phyloP scores from a whole-genome alignment of 169 alveolate species.

The Plasmodium yoelii region DNA sequence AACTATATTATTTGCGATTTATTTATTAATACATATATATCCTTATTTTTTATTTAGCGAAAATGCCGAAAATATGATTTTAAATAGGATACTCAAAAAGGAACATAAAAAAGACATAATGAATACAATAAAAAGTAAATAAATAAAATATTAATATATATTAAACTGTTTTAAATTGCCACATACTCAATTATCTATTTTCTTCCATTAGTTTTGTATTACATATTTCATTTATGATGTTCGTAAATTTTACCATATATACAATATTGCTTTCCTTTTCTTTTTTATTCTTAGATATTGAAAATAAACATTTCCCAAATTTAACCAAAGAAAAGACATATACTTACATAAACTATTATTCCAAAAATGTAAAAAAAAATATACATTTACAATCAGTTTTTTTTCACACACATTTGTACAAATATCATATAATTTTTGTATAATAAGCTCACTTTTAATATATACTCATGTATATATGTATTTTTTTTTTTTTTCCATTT shows the following conservation, averaged over 20 bases:
- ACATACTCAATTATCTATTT: neutral
- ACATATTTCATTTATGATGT: no score
- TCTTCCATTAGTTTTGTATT: neutral
- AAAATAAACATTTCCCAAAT: slow-evolving; percentile 30
- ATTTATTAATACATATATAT: neutral
- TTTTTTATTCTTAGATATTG: slow-evolving; percentile 12
- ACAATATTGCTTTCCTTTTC: neutral
- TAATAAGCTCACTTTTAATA: no score
- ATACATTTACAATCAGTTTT: no score
- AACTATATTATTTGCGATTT: neutral
- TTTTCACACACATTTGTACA: neutral
- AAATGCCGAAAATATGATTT: slow-evolving; percentile 32
- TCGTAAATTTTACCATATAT: neutral
- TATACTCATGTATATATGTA: neutral
- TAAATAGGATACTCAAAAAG: slow-evolving; percentile 67
- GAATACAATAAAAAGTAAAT: slow-evolving; percentile 42
- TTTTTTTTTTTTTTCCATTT: neutral
- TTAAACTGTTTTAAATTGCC: neutral
- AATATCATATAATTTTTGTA: neutral
- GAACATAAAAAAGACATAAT: slow-evolving; percentile 48
- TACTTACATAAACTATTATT: slow-evolving; percentile 35
- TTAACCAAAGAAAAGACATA: slow-evolving; percentile 1
- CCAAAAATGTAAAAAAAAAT: slow-evolving; percentile 34
- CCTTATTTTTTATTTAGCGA: slow-evolving; percentile 28
- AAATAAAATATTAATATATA: neutral